Evolutionary conservation across 2,329 filamentous ascomycete species (phyloP).

Genomic region (Aaosphaeria pasadenensis): DNA sequence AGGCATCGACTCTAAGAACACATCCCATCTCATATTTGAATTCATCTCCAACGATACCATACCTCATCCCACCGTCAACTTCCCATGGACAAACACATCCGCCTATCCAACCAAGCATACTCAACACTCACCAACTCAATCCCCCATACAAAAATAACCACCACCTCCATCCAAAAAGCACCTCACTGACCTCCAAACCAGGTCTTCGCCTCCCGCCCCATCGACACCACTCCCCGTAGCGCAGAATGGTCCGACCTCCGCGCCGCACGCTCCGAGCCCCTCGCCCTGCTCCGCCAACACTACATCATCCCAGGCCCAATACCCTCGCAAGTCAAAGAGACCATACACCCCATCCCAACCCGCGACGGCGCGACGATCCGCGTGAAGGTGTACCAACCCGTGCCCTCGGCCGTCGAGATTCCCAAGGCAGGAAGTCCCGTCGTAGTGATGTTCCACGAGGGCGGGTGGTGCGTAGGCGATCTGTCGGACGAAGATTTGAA

Average conservation of each 20-base stretch:
- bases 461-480: slow-evolving; percentile 45
- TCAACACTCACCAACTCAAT: no score
- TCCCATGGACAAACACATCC: no score
- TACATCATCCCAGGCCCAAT: slow-evolving; percentile 30
- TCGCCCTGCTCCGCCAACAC: slow-evolving; percentile 25
- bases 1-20: background rate
- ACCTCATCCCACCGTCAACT: no score
- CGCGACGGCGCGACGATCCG: slow-evolving; percentile 23
- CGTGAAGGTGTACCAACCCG: slow-evolving; percentile 26
- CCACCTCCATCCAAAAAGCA: background rate
- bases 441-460: slow-evolving; percentile 41
- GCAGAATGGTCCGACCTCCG: slow-evolving; percentile 16
- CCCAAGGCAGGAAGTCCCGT: slow-evolving; percentile 21
- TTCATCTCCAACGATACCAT: no score
- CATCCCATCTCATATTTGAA: no score
- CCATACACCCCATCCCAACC: slow-evolving; percentile 19
- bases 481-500: slow-evolving; percentile 43
- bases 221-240: slow-evolving; percentile 8
- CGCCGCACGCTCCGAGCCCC: slow-evolving; percentile 20
- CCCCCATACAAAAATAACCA: no score
- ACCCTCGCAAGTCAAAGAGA: slow-evolving; percentile 24
- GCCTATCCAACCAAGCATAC: no score
- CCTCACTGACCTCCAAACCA: background rate
- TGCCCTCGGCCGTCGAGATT: slow-evolving; percentile 3
- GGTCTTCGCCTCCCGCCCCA: slow-evolving; percentile 23